Base-by-base conservation (phyloP, 345 rosid genomes). In the Populus simonii region DNA sequence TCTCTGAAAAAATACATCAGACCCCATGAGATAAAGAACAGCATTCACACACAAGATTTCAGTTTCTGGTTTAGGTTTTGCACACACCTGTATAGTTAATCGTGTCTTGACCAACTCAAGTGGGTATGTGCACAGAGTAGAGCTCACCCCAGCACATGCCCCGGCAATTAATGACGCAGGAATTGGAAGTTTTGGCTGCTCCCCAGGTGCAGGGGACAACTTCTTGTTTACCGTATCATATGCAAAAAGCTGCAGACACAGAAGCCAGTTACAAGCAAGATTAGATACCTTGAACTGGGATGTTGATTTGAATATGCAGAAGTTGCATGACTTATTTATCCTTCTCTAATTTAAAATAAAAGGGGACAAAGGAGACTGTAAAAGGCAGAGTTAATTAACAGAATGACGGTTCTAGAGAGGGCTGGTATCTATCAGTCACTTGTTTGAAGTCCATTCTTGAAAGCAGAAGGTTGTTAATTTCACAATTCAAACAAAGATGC, bases 91-190 rank as follows among this genome's bases (percentile, higher is more conserved):
- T 73, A 95, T 92, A 1, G 99, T 95, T 70, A 95, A 82, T 45
- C 99, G 94, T 70, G 99, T 95, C 86, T 95, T 95, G 78, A 95
- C 86, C 74, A 95, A 84, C 77, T 95, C 98, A 1, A 95, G 97
- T 35, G 99, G 99, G 80, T 95, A 95, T 1, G 94, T 95, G 87
- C 89, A 92, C 78, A 95, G 81, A 11, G 99, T 93, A 23, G 96
- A 94, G 86, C 93, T 92, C 77, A 95, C 98, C 78, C 99, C 99
- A 78, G 99, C 99, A 90, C 97, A 93, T 8, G 98, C 99, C 66
- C 99, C 99, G 0, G 99, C 99, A n/a, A 95, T 77, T 72, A 93
- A 81, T 1, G 99, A 95, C 35, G 98, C 92, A 10, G 99, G 92
- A 53, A 95, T 75, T 5, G 91, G 91, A 13, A 93, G 80, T 83